phyloP scores from a whole-genome alignment of 371 early-diverging fungal genomes.

The Lichtheimia ornata region DNA sequence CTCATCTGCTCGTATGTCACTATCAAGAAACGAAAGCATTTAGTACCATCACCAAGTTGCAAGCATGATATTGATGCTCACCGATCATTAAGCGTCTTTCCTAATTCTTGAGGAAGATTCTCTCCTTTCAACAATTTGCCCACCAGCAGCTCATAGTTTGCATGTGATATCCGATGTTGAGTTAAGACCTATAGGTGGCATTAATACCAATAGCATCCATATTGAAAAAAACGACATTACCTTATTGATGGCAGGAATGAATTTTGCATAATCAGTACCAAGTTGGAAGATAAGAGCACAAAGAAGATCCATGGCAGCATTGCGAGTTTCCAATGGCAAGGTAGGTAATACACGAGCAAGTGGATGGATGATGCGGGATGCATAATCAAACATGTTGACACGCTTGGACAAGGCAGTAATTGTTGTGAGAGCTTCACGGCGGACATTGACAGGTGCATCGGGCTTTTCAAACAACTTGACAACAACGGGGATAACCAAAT shows the following conservation, averaged over 20 bases:
- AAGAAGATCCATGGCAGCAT: conserved; percentile 80
- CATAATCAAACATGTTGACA: conserved; percentile 87
- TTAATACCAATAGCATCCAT: not conserved
- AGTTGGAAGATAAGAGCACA: conserved; percentile 86
- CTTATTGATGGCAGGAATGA: conserved; percentile 87
- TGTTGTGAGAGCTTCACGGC: conserved; percentile 77
- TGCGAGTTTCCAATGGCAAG: conserved; percentile 63
- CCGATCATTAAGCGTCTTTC: conserved; percentile 49
- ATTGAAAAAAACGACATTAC: conserved; percentile 29
- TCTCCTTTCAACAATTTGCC: conserved; percentile 79
- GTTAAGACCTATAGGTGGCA: conserved; percentile 51
- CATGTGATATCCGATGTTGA: conserved; percentile 67
- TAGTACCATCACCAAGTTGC: conserved; percentile 15
- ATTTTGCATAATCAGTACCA: conserved; percentile 86
- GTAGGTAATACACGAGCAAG: conserved; percentile 76
- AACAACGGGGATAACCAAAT: conserved; percentile 88
- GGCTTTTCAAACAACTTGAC: conserved; percentile 80
- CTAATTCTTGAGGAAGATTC: conserved; percentile 71
- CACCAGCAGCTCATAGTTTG: conserved; percentile 73
- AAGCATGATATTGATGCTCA: conserved; percentile 11
- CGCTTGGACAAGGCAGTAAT: conserved; percentile 79
- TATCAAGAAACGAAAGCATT: not conserved
- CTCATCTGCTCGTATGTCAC: conserved; percentile 49
- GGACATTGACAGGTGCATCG: conserved; percentile 66
- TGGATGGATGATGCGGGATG: conserved; percentile 90